Percentiles rank a stretch among this genome's conserved stretches.
Evolutionary conservation across 257 asterid species (phyloP).

Genomic region (Capsicum baccatum): DNA sequence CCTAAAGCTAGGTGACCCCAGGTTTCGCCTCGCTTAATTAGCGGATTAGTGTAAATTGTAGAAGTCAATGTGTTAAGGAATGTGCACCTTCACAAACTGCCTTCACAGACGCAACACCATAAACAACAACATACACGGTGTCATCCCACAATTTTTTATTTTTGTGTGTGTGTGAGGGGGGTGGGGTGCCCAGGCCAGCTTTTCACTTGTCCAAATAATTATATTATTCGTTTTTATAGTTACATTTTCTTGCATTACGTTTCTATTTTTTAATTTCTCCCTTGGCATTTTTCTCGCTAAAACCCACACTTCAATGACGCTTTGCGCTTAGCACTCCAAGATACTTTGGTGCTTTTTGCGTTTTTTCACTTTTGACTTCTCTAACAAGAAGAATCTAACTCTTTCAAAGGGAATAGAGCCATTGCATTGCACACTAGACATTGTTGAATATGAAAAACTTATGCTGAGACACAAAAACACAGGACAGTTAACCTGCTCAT

Average conservation of each 20-base stretch:
- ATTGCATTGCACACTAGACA: not conserved
- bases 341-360: not conserved
- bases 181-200: too few species aligned
- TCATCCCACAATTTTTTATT: not conserved
- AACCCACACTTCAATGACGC: not conserved
- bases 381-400: not conserved
- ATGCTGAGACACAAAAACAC: constrained; percentile 7
- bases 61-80: not conserved
- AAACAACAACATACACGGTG: too few species aligned
- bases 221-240: not conserved
- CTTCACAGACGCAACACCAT: not conserved
- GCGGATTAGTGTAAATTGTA: not conserved
- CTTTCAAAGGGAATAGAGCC: constrained; percentile 8
- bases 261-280: not conserved
- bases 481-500: constrained; percentile 65
- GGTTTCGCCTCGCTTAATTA: not conserved
- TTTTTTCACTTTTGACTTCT: not conserved
- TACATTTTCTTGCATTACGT: not conserved
- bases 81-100: not conserved
- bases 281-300: not conserved
- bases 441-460: not conserved
- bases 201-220: not conserved
- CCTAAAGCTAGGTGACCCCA: not conserved
- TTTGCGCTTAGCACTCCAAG: not conserved
- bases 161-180: too few species aligned